Evolutionary conservation across 1,139 yeast genomes (phyloP).

Genomic region (Nadsonia commutata): DNA sequence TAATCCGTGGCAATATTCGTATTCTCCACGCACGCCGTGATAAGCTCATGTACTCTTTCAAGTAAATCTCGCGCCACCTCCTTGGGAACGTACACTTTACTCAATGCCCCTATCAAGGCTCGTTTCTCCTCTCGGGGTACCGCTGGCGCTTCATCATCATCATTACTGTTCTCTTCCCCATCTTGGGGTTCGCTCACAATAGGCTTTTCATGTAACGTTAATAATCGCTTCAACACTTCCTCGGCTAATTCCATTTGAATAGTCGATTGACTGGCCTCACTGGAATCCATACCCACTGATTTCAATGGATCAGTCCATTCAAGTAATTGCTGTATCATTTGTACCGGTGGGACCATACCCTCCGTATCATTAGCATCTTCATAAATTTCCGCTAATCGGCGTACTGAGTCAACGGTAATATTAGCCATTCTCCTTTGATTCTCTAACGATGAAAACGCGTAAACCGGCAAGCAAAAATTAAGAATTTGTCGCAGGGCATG

Average conservation of each 20-base stretch:
- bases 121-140: constrained; percentile 31
- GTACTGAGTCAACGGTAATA: constrained; percentile 52
- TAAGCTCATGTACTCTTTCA: constrained; percentile 9
- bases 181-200: too few relatives aligned
- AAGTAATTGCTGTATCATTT: constrained; percentile 59
- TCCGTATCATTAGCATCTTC: constrained; percentile 25
- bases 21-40: constrained; percentile 18
- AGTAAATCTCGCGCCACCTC: constrained; percentile 8
- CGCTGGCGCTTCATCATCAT: not conserved
- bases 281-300: constrained; percentile 28
- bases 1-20: constrained; percentile 8
- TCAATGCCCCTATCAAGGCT: constrained; percentile 38
- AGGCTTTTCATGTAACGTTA: constrained; percentile 22
- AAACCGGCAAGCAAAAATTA: constrained; percentile 82
- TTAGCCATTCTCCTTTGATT: constrained; percentile 60
- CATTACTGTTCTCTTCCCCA: too few relatives aligned
- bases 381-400: constrained; percentile 36
- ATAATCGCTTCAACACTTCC: constrained; percentile 33
- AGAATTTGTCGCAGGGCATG: constrained; percentile 65
- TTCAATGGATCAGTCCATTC: constrained; percentile 73
- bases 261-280: constrained; percentile 23
- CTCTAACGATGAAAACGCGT: constrained; percentile 59
- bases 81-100: constrained; percentile 31
- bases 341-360: constrained; percentile 35
- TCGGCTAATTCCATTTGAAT: constrained; percentile 46